phyloP scores from a whole-genome alignment of 495 filamentous ascomycete species.

The Neurospora sp. region DNA sequence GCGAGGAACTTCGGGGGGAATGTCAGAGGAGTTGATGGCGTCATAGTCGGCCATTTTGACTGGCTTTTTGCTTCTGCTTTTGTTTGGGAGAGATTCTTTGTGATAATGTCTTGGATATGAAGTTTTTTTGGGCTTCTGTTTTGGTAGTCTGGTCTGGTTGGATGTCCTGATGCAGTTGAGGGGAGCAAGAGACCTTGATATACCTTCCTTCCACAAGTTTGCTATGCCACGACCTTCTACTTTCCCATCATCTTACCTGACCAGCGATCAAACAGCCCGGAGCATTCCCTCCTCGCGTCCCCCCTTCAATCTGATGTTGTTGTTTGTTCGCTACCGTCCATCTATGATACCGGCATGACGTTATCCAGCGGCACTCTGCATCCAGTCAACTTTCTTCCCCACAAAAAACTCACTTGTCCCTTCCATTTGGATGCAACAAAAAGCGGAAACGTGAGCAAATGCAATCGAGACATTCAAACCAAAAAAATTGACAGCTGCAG shows the following conservation, averaged over 20 bases:
- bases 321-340: background rate
- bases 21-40: constrained; percentile 4
- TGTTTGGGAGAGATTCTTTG: background rate
- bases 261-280: background rate
- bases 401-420: background rate
- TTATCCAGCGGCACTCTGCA: background rate
- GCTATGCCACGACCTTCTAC: background rate
- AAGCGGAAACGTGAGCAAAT: too few relatives aligned
- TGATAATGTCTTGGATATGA: background rate
- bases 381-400: background rate
- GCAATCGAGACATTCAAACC: too few relatives aligned
- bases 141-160: too few relatives aligned
- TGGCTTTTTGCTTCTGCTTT: constrained; percentile 2
- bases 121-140: too few relatives aligned
- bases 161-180: too few relatives aligned
- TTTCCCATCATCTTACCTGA: background rate
- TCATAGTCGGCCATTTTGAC: background rate
- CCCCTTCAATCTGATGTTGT: background rate
- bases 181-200: accelerated
- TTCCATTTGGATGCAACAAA: too few relatives aligned
- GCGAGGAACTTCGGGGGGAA: constrained; percentile 13
- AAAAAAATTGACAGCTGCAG: too few relatives aligned
- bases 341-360: background rate
- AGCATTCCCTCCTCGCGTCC: background rate
- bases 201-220: background rate